A percentile compares a stretch with the other conserved stretches of the same genome.
These are phyloP conservation scores for Luvunga scandens DNA, from an alignment of 345 rosid genomes.

Conservation along the genomic window DNA sequence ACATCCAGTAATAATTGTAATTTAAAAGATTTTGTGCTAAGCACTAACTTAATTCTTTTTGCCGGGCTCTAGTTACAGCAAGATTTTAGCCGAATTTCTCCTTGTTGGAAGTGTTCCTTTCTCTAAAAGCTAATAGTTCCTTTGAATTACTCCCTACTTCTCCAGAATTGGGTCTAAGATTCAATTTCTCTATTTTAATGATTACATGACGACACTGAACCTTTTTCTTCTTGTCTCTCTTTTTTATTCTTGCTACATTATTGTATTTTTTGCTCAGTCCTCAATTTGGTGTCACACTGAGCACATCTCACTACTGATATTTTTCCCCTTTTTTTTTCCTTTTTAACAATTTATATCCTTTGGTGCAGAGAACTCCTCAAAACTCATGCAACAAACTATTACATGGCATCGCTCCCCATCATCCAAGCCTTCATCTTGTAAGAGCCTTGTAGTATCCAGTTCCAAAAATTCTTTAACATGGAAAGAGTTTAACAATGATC, in stretches of 20 bases:
- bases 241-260: not conserved
- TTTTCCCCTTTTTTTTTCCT: not conserved
- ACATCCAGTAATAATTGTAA: too few species aligned
- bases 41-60: not conserved
- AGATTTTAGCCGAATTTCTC: not conserved
- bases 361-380: conserved; percentile 55
- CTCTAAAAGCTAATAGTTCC: not conserved
- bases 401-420: conserved; percentile 59
- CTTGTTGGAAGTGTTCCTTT: not conserved
- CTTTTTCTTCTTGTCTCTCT: not conserved
- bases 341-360: not conserved
- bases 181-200: not conserved
- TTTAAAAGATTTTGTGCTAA: too few species aligned
- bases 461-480: conserved; percentile 48
- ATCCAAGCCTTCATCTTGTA: conserved; percentile 52
- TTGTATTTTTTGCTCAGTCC: not conserved
- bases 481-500: conserved; percentile 56
- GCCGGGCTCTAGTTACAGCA: not conserved
- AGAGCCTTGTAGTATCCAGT: conserved; percentile 63
- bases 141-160: not conserved
- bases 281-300: not conserved
- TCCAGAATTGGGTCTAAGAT: not conserved
- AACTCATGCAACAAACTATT: conserved; percentile 53
- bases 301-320: not conserved
- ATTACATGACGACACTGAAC: not conserved